Conservation (phyloP, 371 early-diverging fungal genomes). For the Syncephalis plumigaleata region DNA sequence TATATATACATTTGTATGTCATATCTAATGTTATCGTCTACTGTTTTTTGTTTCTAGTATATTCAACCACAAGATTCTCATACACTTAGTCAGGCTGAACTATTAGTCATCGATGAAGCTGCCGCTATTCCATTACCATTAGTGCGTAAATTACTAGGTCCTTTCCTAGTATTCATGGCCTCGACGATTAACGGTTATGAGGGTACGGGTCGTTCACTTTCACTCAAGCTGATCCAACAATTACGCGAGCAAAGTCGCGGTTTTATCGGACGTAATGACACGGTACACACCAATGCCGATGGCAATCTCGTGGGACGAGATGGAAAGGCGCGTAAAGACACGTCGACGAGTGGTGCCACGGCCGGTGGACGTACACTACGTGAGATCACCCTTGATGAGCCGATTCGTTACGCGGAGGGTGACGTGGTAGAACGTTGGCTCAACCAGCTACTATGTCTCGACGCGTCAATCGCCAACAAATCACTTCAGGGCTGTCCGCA, state of each 20-base stretch:
- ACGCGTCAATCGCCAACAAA: conserved; percentile 59
- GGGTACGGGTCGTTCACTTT: conserved; percentile 97
- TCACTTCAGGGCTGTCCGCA: conserved; percentile 78
- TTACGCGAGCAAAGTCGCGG: conserved; percentile 82
- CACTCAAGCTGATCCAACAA: conserved; percentile 87
- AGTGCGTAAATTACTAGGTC: conserved; percentile 81
- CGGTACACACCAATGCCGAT: conserved; percentile 15
- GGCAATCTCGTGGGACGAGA: conserved; percentile 34
- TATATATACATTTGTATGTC: background rate
- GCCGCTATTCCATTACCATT: conserved; percentile 96
- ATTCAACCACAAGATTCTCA: conserved; percentile 90
- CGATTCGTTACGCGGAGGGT: conserved; percentile 85
- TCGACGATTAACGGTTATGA: conserved; percentile 99
- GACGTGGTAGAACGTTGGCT: conserved; percentile 98
- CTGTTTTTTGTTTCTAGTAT: conserved; percentile 28
- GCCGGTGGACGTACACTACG: conserved; percentile 61
- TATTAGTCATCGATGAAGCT: conserved; percentile 99
- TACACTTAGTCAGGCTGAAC: conserved; percentile 87
- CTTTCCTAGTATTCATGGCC: conserved; percentile 95
- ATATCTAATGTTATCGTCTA: background rate
- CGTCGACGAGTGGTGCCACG: conserved; percentile 15
- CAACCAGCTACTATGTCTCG: conserved; percentile 85
- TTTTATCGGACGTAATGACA: conserved; percentile 31
- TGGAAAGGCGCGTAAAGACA: conserved; percentile 22
- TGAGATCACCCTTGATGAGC: conserved; percentile 85